Conservation (phyloP, 2,329 filamentous ascomycete species). For the Chaetomium globosum region DNA sequence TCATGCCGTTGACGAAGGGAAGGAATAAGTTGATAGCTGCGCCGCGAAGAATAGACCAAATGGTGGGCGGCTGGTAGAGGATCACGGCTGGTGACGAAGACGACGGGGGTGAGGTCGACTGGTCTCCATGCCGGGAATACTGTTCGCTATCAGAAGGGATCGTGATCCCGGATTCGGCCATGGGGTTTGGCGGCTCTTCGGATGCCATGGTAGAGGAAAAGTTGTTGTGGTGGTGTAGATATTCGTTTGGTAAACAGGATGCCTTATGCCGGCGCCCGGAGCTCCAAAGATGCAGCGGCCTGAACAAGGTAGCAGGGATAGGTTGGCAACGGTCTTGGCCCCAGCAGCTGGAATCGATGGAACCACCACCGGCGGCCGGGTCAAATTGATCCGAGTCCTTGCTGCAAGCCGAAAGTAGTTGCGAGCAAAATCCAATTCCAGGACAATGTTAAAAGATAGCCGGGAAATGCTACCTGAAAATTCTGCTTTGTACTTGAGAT, state of each 20-base stretch:
- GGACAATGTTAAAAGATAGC: not conserved
- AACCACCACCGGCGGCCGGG: not conserved
- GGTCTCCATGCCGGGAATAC: conserved; percentile 68
- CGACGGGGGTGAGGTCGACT: conserved; percentile 62
- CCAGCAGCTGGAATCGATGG: no score
- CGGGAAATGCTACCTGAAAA: not conserved
- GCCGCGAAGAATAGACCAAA: conserved; percentile 83
- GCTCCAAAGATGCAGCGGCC: conserved; percentile 10
- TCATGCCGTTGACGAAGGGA: conserved; percentile 96
- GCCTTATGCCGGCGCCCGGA: conserved; percentile 21
- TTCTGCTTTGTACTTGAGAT: not conserved
- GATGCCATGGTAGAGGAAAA: conserved; percentile 52
- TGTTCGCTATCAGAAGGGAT: conserved; percentile 83
- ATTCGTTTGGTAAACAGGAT: not conserved
- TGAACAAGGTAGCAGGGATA: conserved; percentile 8
- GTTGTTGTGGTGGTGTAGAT: not conserved
- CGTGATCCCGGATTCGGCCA: conserved; percentile 74
- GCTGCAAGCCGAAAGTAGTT: not conserved
- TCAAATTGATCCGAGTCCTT: not conserved
- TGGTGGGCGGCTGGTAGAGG: conserved; percentile 83
- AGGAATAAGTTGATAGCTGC: conserved; percentile 94
- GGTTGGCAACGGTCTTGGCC: not conserved
- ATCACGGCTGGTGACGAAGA: conserved; percentile 71
- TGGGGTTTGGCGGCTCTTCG: conserved; percentile 54
- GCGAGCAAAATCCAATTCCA: not conserved